Evolutionary conservation across 2,329 filamentous ascomycete species (phyloP).

Genomic region (Epichloe typhina): DNA sequence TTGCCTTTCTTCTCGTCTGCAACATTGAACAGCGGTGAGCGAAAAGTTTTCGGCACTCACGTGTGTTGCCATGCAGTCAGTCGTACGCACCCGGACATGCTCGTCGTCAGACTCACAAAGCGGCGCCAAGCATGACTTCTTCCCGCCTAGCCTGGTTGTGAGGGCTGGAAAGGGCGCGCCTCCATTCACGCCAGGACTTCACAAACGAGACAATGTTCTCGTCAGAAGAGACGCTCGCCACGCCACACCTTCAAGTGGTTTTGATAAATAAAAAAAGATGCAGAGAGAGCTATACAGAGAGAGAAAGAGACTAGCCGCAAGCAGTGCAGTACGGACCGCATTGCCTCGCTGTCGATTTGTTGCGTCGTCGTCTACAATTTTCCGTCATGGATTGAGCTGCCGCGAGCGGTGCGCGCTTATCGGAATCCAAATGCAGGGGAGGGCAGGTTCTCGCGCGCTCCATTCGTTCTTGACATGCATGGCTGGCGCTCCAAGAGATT

Average conservation of each 20-base stretch:
- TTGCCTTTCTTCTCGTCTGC: neutral
- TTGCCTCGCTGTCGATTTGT: no score
- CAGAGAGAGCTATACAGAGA: no score
- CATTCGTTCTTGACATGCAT: no score
- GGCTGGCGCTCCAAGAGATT: no score
- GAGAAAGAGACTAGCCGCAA: no score
- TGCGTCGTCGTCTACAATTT: neutral
- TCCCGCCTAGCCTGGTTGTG: neutral
- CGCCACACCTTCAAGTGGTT: no score
- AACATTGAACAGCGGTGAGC: neutral
- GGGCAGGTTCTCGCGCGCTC: no score
- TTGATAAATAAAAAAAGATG: no score
- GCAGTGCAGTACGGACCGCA: no score
- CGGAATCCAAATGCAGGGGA: neutral
- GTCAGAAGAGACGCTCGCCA: neutral
- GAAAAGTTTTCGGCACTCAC: neutral
- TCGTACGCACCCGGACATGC: neutral
- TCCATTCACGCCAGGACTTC: neutral
- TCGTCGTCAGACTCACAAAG: neutral
- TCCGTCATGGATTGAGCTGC: neutral
- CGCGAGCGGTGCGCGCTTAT: neutral
- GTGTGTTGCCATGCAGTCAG: neutral
- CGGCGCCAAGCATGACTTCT: neutral
- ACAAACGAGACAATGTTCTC: neutral
- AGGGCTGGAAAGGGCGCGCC: neutral